A percentile compares a stretch with the other conserved stretches of the same genome.
These are phyloP conservation scores for Umbilicus rupestris DNA, from an alignment of 164 flowering plant species.

Conservation along the genomic window DNA sequence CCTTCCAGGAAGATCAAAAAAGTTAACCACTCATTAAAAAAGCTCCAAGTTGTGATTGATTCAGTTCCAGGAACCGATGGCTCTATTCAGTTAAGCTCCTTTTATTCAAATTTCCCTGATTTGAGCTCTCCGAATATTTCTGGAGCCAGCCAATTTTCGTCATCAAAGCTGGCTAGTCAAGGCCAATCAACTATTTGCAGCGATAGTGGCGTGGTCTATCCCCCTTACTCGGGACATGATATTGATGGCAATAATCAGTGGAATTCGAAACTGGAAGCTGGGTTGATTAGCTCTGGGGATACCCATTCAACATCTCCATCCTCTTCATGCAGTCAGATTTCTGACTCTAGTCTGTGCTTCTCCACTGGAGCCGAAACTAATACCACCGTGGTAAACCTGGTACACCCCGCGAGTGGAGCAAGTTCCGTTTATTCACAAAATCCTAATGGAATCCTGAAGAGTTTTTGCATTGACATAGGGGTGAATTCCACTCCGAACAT, in stretches of 20 bases:
- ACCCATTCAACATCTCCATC: constrained; percentile 10
- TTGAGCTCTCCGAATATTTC: constrained; percentile 5
- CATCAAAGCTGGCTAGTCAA: constrained; percentile 4
- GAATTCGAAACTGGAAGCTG: constrained; percentile 2
- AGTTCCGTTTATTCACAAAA: constrained; percentile 22
- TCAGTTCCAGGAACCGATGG: constrained; percentile 57
- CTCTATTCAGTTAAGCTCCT: constrained; percentile 34
- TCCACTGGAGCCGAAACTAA: constrained; percentile 33
- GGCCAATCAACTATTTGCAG: neutral
- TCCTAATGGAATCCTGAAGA: constrained; percentile 26
- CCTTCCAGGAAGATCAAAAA: constrained; percentile 72
- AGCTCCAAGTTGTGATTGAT: constrained; percentile 53
- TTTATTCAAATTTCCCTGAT: constrained; percentile 47
- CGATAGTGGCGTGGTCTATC: neutral
- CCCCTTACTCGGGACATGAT: neutral
- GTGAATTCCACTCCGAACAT: constrained; percentile 22
- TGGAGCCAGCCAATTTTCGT: constrained; percentile 7
- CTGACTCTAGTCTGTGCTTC: constrained; percentile 11
- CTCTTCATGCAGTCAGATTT: constrained; percentile 9
- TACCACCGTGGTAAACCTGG: constrained; percentile 9
- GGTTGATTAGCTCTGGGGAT: neutral
- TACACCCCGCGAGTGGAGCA: constrained; percentile 15
- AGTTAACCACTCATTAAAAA: constrained; percentile 56
- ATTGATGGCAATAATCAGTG: neutral
- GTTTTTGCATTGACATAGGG: constrained; percentile 44